Evolutionary conservation across 2,329 filamentous ascomycete genomes (phyloP), one percentile per base, ranked within the genome.

Genomic region (Monilinia laxa): DNA sequence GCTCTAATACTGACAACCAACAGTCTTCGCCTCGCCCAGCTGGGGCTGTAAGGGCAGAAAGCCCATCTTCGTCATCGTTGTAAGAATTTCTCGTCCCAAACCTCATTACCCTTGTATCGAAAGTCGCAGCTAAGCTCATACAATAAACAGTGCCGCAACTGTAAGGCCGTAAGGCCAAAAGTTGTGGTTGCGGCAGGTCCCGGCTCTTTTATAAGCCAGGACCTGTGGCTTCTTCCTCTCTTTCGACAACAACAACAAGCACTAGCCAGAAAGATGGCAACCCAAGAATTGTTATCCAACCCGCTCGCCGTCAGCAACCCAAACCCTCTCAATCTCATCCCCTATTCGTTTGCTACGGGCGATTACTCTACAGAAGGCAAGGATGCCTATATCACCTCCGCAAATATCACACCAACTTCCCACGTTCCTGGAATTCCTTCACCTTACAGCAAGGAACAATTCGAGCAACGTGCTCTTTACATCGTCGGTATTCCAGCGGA

Each of bases 381-480:
- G 35, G 67, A 73, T 40, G 64, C 60, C 28, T 74, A 68, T 62
- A 40, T 73, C 9, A 70, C 67, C 40, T 49, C 54, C 14, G 56
- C 62, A 5, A 53, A 56, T 25, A 55, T 73, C 14, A 10, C 53
- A 2, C 10, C 64, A 25, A 10, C 40, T 4, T 51, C 35, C 3
- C 58, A 67, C 16, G 65, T 73, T 25, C 71, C 71, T 2, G 71
- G 69, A 10, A 69, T 73, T 20, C 72, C 73, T 2, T 45, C 53
- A 1, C 52, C 54, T 9, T 75, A 72, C 45, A 63, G 53, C 2
- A 25, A 47, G 23, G 70, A 71, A 35, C 52, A 68, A 23, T 23
- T 55, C 20, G 70, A 73, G 31, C 52, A 64, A 4, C 70, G 72
- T 51, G 69, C 65, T 2, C 54, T 75, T 14, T 73, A 73, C 58